Conservation (phyloP, 1,284 basidiomycete genomes). For the Ceratobasidium sp. region DNA sequence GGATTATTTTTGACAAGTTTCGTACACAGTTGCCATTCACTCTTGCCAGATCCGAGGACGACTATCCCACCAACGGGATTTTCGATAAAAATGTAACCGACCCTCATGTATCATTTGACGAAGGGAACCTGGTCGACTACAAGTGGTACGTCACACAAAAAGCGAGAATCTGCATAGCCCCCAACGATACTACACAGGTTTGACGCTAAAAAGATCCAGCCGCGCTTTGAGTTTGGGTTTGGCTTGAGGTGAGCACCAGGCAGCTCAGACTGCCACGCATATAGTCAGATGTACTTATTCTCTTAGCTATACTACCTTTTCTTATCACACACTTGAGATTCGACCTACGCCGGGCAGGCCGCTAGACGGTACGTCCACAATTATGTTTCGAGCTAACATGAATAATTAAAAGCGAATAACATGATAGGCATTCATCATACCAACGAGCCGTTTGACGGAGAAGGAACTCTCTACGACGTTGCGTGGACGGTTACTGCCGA, state of each 20-base stretch:
- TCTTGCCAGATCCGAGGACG: conserved; percentile 56
- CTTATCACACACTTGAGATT: conserved; percentile 58
- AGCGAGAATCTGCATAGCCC: not conserved
- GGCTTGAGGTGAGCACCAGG: conserved; percentile 64
- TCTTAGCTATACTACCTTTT: conserved; percentile 62
- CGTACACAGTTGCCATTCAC: conserved; percentile 59
- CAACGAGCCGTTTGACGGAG: conserved; percentile 21
- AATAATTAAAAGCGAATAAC: not conserved
- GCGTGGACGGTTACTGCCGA: conserved; percentile 49
- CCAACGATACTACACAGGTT: not conserved
- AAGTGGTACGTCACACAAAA: conserved; percentile 45
- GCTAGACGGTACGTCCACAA: conserved; percentile 28
- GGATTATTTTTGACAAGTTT: not conserved
- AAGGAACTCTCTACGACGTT: conserved; percentile 43
- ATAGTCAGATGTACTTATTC: not conserved
- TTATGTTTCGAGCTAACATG: not conserved
- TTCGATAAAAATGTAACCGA: conserved; percentile 56
- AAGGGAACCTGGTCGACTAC: conserved; percentile 61
- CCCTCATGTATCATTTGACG: conserved; percentile 70
- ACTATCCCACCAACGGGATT: conserved; percentile 44
- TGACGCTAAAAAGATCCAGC: conserved; percentile 55
- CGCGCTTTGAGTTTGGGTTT: conserved; percentile 66
- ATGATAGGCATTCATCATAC: conserved; percentile 14
- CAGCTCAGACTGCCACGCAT: conserved; percentile 55
- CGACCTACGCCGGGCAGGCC: conserved; percentile 23